Evolutionary conservation across 2,329 filamentous ascomycete genomes (phyloP).

Genomic region (Bretziella fagacearum): DNA sequence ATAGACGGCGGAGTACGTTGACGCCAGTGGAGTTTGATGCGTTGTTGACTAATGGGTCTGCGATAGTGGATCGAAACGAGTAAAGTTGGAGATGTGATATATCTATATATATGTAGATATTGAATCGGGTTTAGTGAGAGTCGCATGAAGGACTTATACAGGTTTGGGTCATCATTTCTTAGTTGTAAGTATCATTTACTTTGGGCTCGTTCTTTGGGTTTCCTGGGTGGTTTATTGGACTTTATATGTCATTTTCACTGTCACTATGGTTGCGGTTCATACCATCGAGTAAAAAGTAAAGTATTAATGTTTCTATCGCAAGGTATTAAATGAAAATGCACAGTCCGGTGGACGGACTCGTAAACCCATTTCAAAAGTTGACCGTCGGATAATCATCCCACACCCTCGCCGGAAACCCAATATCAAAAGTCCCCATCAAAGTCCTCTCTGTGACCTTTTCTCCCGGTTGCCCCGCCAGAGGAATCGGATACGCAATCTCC

Average conservation of each 20-base stretch:
- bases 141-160: conserved; percentile 1
- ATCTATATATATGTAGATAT: background rate
- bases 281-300: no score
- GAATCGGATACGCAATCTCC: background rate
- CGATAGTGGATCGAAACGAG: background rate
- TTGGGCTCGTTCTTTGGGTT: background rate
- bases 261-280: background rate
- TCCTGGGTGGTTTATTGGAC: background rate
- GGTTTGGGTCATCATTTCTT: conserved; percentile 4
- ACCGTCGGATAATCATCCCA: background rate
- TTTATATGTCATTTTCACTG: background rate
- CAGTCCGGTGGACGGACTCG: background rate
- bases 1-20: conserved; percentile 51
- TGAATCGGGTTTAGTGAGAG: background rate
- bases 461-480: background rate
- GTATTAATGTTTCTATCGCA: no score
- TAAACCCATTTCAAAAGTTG: background rate
- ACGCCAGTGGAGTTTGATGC: conserved; percentile 55
- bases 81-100: background rate
- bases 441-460: background rate
- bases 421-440: background rate
- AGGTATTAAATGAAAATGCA: background rate
- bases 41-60: conserved; percentile 1
- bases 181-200: background rate
- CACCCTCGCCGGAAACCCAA: background rate